These are phyloP conservation scores for Helicosporidium sp. DNA, from an alignment of 139 green algal genomes.

Conservation along the genomic window DNA sequence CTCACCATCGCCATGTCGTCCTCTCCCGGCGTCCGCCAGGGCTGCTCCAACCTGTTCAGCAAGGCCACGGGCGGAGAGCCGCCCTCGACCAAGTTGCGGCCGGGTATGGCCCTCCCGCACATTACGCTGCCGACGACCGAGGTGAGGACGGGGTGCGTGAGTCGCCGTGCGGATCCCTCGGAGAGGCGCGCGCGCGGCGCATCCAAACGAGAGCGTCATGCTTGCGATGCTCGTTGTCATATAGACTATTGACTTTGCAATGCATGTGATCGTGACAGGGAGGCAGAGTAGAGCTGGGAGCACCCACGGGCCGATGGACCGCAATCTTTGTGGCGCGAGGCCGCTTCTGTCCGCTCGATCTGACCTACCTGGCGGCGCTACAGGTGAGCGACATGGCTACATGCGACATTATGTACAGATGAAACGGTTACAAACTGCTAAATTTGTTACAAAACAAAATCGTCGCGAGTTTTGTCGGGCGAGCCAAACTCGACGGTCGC, in stretches of 20 bases:
- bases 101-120: constrained; percentile 23
- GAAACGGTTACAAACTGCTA: too few relatives aligned
- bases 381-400: too few relatives aligned
- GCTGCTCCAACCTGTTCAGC: constrained; percentile 10
- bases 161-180: too few relatives aligned
- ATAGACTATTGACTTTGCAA: too few relatives aligned
- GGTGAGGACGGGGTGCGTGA: background rate
- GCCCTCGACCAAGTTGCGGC: constrained; percentile 11
- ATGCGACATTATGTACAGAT: too few relatives aligned
- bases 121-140: constrained; percentile 22
- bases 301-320: constrained; percentile 34
- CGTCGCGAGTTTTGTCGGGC: too few relatives aligned
- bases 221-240: too few relatives aligned
- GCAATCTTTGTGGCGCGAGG: constrained; percentile 31
- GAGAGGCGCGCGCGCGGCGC: too few relatives aligned
- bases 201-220: too few relatives aligned
- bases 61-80: constrained; percentile 3
- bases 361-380: constrained; percentile 23
- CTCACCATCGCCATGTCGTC: background rate
- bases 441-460: too few relatives aligned
- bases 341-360: constrained; percentile 30
- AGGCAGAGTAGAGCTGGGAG: constrained; percentile 30
- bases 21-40: background rate
- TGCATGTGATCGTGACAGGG: too few relatives aligned
- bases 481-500: too few relatives aligned